Percentiles rank a stretch among this genome's conserved stretches.
Evolutionary conservation across 441 rosid species (phyloP).

Genomic region (Gossypium armourianum): DNA sequence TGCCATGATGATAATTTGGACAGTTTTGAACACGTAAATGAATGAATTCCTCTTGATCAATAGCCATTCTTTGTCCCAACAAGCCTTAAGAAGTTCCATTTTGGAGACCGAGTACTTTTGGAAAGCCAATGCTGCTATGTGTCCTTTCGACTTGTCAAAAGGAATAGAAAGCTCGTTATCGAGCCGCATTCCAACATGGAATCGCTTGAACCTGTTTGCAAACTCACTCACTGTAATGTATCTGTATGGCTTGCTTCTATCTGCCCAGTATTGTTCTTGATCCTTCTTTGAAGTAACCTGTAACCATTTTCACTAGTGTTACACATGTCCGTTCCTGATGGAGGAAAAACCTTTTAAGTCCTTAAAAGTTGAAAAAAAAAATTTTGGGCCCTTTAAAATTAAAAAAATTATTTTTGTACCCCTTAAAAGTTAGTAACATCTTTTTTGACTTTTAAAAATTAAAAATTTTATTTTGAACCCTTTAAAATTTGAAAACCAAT

Average conservation of each 20-base stretch:
- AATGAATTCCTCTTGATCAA: slow-evolving; percentile 58
- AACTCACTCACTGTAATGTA: slow-evolving; percentile 60
- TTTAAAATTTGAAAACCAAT: no score
- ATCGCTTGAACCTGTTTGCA: slow-evolving; percentile 42
- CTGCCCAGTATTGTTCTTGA: slow-evolving; percentile 76
- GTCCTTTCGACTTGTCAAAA: slow-evolving; percentile 43
- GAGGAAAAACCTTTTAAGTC: no score
- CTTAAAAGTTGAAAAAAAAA: no score
- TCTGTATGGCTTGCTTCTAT: slow-evolving; percentile 39
- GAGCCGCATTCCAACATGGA: slow-evolving; percentile 50
- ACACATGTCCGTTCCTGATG: no score
- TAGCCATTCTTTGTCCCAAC: slow-evolving; percentile 73
- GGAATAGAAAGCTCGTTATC: slow-evolving; percentile 46
- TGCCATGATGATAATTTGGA: slow-evolving; percentile 56
- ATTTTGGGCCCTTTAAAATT: no score
- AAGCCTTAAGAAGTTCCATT: slow-evolving; percentile 52
- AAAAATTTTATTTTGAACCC: no score
- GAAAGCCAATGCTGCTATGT: slow-evolving; percentile 61
- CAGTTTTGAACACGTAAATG: slow-evolving; percentile 48
- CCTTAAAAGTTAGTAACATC: no score
- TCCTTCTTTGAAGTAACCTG: slow-evolving; percentile 87
- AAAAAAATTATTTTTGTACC: no score
- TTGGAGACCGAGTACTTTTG: slow-evolving; percentile 44
- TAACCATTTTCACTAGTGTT: not conserved
- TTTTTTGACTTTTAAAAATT: no score